These are phyloP conservation scores for Sporothrix dimorphospora DNA, from an alignment of 2,329 filamentous ascomycete species.

Conservation along the genomic window DNA sequence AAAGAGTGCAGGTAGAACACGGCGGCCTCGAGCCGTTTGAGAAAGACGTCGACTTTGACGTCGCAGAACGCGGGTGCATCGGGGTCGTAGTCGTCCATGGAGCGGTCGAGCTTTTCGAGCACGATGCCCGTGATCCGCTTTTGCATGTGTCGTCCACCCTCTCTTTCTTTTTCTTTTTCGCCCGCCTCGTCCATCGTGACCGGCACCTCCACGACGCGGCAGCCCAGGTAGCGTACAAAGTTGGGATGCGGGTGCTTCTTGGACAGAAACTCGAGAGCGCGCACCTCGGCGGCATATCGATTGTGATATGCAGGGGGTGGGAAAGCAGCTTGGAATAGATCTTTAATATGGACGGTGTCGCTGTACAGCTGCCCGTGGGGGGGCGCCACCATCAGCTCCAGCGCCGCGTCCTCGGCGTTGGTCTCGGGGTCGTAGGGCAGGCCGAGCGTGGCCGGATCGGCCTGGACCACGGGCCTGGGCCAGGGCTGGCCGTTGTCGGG, in stretches of 20 bases:
- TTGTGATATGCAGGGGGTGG: neutral
- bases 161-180: neutral
- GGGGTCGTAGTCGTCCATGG: conserved; percentile 3
- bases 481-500: neutral
- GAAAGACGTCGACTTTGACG: neutral
- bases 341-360: conserved; percentile 11
- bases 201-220: conserved; percentile 8
- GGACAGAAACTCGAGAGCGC: neutral
- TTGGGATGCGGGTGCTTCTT: conserved; percentile 15
- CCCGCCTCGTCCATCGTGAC: neutral
- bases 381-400: neutral
- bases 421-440: neutral
- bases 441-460: neutral
- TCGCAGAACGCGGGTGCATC: neutral
- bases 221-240: conserved; percentile 12
- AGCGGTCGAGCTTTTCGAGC: neutral
- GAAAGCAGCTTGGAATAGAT: neutral
- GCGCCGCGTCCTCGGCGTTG: conserved; percentile 3
- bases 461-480: neutral
- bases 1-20: neutral
- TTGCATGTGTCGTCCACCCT: neutral
- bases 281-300: neutral
- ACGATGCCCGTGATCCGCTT: conserved; percentile 4
- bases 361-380: neutral
- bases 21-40: neutral